Conservation (phyloP, 2,329 filamentous ascomycete genomes). For the Curvularia spicifera region DNA sequence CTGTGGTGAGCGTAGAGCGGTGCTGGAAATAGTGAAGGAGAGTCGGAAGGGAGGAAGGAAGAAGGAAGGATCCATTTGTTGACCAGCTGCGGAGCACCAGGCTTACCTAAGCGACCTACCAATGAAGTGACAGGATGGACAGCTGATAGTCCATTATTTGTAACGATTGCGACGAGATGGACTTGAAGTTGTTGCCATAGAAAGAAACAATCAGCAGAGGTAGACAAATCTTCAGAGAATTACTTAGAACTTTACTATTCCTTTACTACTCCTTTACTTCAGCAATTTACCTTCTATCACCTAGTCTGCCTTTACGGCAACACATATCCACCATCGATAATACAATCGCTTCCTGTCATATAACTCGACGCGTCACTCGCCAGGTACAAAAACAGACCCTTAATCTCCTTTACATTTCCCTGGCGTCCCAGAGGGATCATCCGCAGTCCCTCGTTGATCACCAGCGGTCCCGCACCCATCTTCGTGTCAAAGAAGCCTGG, state of each 20-base stretch:
- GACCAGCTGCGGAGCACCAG: background rate
- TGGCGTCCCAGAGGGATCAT: slow-evolving; percentile 81
- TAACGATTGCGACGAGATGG: background rate
- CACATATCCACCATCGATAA: slow-evolving; percentile 77
- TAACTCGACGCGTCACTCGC: slow-evolving; percentile 81
- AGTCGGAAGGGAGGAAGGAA: background rate
- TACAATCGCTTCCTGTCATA: slow-evolving; percentile 75
- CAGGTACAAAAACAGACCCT: slow-evolving; percentile 80
- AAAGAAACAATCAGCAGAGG: background rate
- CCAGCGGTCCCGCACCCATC: slow-evolving; percentile 64
- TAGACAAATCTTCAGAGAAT: background rate
- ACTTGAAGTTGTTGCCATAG: background rate
- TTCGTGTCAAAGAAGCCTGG: slow-evolving; percentile 72
- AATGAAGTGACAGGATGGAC: background rate
- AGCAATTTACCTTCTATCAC: background rate
- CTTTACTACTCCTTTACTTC: background rate
- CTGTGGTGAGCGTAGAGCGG: too few relatives aligned
- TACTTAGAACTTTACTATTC: background rate
- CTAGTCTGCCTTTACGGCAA: slow-evolving; percentile 32
- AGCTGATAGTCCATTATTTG: background rate
- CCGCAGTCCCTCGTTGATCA: slow-evolving; percentile 69
- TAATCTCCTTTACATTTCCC: slow-evolving; percentile 74
- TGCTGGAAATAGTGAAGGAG: too few relatives aligned
- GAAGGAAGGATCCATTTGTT: background rate
- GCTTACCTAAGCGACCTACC: background rate